These are phyloP conservation scores for Arabidopsis arenosa DNA, from an alignment of 345 rosid genomes.

Conservation along the genomic window DNA sequence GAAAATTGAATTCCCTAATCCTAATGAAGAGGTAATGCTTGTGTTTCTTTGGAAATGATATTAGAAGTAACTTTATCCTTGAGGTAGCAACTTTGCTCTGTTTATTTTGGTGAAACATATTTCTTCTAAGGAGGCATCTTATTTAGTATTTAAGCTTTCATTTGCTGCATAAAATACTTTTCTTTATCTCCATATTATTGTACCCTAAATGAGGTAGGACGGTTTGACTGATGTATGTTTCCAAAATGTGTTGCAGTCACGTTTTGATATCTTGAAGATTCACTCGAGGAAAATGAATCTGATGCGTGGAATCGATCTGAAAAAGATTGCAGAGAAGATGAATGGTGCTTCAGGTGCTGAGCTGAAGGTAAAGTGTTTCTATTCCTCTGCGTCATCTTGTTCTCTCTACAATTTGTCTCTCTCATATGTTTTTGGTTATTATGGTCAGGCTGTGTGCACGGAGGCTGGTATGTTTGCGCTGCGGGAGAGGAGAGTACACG, in stretches of 20 bases:
- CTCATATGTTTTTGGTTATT: not conserved
- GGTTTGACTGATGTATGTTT: constrained; percentile 4
- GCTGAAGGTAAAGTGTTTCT: constrained; percentile 67
- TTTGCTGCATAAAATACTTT: not conserved
- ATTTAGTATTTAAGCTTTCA: not conserved
- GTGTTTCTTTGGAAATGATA: not conserved
- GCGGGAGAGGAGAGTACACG: constrained; percentile 97
- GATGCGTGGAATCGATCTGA: constrained; percentile 98
- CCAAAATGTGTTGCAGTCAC: constrained; percentile 67
- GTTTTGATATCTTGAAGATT: constrained; percentile 88
- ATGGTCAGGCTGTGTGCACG: constrained; percentile 92
- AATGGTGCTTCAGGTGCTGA: constrained; percentile 99
- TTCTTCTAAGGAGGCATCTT: not conserved
- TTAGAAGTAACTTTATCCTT: not conserved
- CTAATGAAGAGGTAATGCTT: constrained; percentile 78
- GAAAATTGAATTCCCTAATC: constrained; percentile 98
- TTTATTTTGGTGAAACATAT: not conserved
- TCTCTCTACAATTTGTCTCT: not conserved
- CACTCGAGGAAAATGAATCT: constrained; percentile 98
- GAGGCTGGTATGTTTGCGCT: constrained; percentile 99
- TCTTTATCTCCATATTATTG: not conserved
- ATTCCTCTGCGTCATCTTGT: not conserved
- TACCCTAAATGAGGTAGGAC: not conserved
- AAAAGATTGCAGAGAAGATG: constrained; percentile 99
- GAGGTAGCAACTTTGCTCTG: not conserved